phyloP scores from a whole-genome alignment of 2,329 filamentous ascomycete species.

The Colletotrichum magnum region DNA sequence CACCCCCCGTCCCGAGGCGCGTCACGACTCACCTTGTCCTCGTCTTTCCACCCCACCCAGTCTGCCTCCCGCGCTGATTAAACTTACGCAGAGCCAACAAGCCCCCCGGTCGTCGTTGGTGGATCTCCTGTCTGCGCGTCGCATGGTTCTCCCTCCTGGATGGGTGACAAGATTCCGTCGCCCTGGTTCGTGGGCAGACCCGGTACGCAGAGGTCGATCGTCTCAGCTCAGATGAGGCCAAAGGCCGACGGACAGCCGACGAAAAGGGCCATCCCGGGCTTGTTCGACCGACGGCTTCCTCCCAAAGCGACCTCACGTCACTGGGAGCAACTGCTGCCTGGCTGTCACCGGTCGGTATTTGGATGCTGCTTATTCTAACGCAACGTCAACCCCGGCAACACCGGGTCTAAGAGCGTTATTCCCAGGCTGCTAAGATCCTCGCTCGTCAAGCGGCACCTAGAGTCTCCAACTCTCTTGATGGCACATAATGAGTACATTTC shows the following conservation, averaged over 20 bases:
- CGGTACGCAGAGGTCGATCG: constrained; percentile 10
- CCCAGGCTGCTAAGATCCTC: constrained; percentile 22
- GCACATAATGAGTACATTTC: too few species aligned
- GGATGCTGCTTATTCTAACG: constrained; percentile 5
- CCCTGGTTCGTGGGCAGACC: constrained; percentile 38
- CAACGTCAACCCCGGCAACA: constrained; percentile 3
- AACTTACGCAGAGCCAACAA: constrained; percentile 23
- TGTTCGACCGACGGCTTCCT: background rate
- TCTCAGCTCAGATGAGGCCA: constrained; percentile 12
- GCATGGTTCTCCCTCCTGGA: constrained; percentile 28
- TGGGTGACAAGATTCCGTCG: constrained; percentile 21
- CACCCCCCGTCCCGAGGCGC: background rate
- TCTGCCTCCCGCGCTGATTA: constrained; percentile 19
- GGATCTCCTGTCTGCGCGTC: constrained; percentile 7
- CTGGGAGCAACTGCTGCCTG: constrained; percentile 30
- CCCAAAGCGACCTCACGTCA: background rate
- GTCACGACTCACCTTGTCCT: constrained; percentile 2
- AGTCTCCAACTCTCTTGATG: too few species aligned
- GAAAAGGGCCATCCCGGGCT: background rate
- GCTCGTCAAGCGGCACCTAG: background rate
- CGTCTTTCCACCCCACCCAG: constrained; percentile 2
- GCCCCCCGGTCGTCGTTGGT: constrained; percentile 18
- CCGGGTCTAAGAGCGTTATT: constrained; percentile 4
- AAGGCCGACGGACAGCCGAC: background rate
- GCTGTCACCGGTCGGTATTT: background rate